Conservation (phyloP, 352 stramenopile genomes). For the Globisporangium camurandrum region DNA sequence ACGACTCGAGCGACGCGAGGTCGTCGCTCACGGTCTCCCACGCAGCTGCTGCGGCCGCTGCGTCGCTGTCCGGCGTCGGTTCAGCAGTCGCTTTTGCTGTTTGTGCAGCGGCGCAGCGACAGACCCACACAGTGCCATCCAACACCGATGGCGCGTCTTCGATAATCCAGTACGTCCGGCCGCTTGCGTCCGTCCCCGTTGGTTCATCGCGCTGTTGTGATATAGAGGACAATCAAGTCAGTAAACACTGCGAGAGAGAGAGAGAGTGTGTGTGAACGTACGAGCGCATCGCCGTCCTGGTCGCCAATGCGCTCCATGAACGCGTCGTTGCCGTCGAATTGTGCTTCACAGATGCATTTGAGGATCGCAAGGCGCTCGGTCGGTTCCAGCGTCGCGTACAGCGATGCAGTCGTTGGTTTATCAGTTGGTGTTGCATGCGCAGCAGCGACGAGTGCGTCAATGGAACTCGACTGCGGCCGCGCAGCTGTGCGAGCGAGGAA, state of each 20-base stretch:
- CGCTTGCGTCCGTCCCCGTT: conserved; percentile 31
- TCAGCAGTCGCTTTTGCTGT: conserved; percentile 13
- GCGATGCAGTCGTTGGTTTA: conserved; percentile 10
- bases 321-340: conserved; percentile 58
- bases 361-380: conserved; percentile 37
- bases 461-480: conserved; percentile 4
- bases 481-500: conserved; percentile 27
- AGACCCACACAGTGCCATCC: conserved; percentile 52
- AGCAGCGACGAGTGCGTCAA: conserved; percentile 7
- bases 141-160: conserved; percentile 49
- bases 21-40: conserved; percentile 65
- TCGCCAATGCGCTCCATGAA: conserved; percentile 49
- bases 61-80: conserved; percentile 21
- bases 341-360: conserved; percentile 54
- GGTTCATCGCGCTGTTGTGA: conserved; percentile 33
- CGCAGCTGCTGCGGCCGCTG: not conserved
- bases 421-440: conserved; percentile 7
- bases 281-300: conserved; percentile 40
- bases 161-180: conserved; percentile 49
- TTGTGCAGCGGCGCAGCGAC: conserved; percentile 22
- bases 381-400: conserved; percentile 40
- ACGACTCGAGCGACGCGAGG: conserved; percentile 37
- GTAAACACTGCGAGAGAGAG: not conserved
- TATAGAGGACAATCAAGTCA: not conserved
- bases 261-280: conserved; percentile 5